Conservation (phyloP, 192 early-diverging fungal genomes). For the Spinellus fusiger region DNA sequence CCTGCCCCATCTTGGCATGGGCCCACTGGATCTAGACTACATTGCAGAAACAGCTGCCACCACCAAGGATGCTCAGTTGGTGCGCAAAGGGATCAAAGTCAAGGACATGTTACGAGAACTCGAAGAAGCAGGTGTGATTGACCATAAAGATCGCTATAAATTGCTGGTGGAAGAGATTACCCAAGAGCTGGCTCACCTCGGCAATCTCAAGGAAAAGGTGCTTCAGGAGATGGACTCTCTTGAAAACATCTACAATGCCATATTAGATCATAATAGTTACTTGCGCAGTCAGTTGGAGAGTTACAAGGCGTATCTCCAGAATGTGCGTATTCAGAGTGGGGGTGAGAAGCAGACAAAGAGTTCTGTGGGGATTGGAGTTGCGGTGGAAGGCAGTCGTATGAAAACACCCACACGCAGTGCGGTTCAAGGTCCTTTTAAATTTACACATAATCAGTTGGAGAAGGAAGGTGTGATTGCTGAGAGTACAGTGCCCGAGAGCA, state of each 20-base stretch:
- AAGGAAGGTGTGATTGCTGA: slow-evolving; percentile 89
- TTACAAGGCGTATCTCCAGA: slow-evolving; percentile 92
- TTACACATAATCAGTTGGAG: slow-evolving; percentile 77
- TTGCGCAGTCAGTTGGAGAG: slow-evolving; percentile 81
- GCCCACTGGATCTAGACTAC: slow-evolving; percentile 53
- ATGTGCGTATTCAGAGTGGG: slow-evolving; percentile 74
- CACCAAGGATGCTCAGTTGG: slow-evolving; percentile 78
- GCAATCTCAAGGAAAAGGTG: slow-evolving; percentile 84
- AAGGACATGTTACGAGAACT: slow-evolving; percentile 90
- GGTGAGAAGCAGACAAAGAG: slow-evolving; percentile 30
- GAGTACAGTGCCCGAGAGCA: slow-evolving; percentile 86
- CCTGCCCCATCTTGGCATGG: slow-evolving; percentile 62
- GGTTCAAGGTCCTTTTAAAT: slow-evolving; percentile 67
- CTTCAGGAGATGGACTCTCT: slow-evolving; percentile 73
- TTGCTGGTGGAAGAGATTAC: slow-evolving; percentile 85
- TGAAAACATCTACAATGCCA: slow-evolving; percentile 85
- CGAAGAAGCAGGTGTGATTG: slow-evolving; percentile 70
- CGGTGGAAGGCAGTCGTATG: slow-evolving; percentile 43
- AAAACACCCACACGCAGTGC: slow-evolving; percentile 34
- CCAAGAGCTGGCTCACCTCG: slow-evolving; percentile 86
- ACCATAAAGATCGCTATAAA: slow-evolving; percentile 65
- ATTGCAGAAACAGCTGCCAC: slow-evolving; percentile 85
- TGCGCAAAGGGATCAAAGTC: slow-evolving; percentile 93
- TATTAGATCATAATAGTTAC: slow-evolving; percentile 92
- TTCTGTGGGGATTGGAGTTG: slow-evolving; percentile 62